Conservation (phyloP, 257 asterid genomes). For the Osmanthus fragrans region DNA sequence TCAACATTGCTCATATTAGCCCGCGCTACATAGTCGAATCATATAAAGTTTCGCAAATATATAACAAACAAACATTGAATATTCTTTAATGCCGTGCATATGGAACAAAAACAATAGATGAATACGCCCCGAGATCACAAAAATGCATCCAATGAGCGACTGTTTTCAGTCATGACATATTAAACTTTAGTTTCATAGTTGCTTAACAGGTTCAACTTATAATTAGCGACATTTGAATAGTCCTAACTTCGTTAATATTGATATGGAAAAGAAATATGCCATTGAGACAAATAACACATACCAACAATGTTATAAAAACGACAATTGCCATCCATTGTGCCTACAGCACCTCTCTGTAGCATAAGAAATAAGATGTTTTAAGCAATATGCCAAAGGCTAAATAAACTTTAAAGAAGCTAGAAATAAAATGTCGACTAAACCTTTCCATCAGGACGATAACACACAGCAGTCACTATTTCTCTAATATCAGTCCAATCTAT, state of each 20-base stretch:
- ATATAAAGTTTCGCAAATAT: too few relatives aligned
- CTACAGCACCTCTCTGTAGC: constrained; percentile 78
- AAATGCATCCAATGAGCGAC: constrained; percentile 12
- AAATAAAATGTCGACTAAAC: constrained; percentile 29
- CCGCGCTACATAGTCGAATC: too few relatives aligned
- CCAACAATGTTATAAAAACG: constrained; percentile 65
- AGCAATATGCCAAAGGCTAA: background rate
- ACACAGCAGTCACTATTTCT: constrained; percentile 78
- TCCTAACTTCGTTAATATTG: too few relatives aligned
- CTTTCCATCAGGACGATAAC: constrained; percentile 78
- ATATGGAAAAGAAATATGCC: background rate
- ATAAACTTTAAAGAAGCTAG: background rate
- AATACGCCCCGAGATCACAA: background rate
- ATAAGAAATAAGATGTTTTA: constrained; percentile 15
- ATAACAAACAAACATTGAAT: too few relatives aligned
- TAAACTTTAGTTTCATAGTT: background rate
- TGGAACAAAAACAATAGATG: too few relatives aligned
- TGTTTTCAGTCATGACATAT: too few relatives aligned
- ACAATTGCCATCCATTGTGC: constrained; percentile 84
- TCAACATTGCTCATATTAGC: too few relatives aligned
- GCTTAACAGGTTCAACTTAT: too few relatives aligned
- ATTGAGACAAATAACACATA: constrained; percentile 20
- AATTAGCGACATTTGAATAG: background rate
- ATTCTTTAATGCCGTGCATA: too few relatives aligned
- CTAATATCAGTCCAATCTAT: constrained; percentile 74